phyloP scores from a whole-genome alignment of 495 filamentous ascomycete genomes.

The Hypoxylon crocopeplum region DNA sequence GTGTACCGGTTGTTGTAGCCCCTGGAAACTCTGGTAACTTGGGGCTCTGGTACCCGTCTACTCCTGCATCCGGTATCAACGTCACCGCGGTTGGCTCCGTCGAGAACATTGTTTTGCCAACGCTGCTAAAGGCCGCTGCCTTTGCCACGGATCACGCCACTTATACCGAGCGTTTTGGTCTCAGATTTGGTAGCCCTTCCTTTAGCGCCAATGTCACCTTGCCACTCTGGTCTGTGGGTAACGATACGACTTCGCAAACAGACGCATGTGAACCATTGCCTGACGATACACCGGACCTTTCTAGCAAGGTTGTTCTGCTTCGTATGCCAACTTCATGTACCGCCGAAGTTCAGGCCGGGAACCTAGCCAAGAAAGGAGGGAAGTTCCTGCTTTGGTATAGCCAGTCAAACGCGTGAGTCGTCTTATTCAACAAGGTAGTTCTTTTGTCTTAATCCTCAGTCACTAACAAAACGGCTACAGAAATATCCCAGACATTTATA shows the following conservation, averaged over 20 bases:
- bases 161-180: constrained; percentile 35
- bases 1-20: constrained; percentile 44
- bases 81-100: constrained; percentile 44
- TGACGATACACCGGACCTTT: constrained; percentile 51
- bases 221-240: constrained; percentile 52
- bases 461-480: constrained; percentile 42
- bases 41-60: constrained; percentile 45
- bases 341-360: constrained; percentile 49
- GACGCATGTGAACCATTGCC: constrained; percentile 54
- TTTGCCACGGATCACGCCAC: constrained; percentile 34
- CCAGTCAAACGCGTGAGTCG: constrained; percentile 1
- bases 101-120: constrained; percentile 42
- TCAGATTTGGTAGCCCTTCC: constrained; percentile 40
- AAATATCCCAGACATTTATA: constrained; percentile 31
- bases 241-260: constrained; percentile 48
- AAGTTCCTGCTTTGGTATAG: constrained; percentile 58
- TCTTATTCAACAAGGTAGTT: not conserved
- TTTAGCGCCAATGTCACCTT: constrained; percentile 41
- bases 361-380: constrained; percentile 54
- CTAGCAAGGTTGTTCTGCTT: constrained; percentile 54
- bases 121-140: constrained; percentile 38
- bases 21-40: constrained; percentile 44
- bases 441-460: not conserved
- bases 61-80: constrained; percentile 38
- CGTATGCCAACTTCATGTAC: constrained; percentile 53